A percentile compares a stretch with the other conserved stretches of the same genome.
These are phyloP conservation scores for Vararia minispora DNA, from an alignment of 768 basidiomycete genomes.

Conservation along the genomic window DNA sequence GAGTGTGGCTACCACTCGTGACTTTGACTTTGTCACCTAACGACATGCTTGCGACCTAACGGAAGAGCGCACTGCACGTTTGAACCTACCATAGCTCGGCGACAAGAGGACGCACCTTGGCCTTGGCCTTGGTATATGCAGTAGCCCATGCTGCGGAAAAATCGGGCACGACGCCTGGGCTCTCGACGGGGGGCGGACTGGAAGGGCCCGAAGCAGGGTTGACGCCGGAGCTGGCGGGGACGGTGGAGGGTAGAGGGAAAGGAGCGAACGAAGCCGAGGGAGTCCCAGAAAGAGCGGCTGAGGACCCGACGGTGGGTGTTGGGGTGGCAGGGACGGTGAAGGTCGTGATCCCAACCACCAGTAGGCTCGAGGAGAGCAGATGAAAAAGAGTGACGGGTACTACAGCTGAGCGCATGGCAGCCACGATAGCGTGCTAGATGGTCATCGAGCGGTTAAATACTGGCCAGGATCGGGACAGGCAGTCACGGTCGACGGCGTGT, in stretches of 20 bases:
- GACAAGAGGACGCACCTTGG: constrained; percentile 13
- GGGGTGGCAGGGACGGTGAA: neutral
- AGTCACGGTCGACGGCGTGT: too few species aligned
- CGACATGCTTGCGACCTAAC: too few species aligned
- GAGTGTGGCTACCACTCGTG: too few species aligned
- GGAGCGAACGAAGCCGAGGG: constrained; percentile 6
- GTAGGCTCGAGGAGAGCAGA: neutral
- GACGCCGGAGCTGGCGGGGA: constrained; percentile 37
- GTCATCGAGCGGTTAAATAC: too few species aligned
- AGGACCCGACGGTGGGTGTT: neutral
- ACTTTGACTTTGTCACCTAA: too few species aligned
- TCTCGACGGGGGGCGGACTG: constrained; percentile 40
- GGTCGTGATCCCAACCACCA: neutral
- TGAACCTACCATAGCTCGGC: too few species aligned
- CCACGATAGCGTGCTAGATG: too few species aligned
- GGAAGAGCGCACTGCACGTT: too few species aligned
- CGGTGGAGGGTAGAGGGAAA: constrained; percentile 25
- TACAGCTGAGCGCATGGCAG: too few species aligned
- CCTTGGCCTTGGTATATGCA: constrained; percentile 48
- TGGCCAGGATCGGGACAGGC: too few species aligned
- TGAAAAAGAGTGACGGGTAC: neutral
- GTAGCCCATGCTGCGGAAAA: constrained; percentile 42
- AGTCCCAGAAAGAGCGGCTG: constrained; percentile 1
- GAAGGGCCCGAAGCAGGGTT: constrained; percentile 46
- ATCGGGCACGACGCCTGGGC: constrained; percentile 32